Conservation (phyloP, 1,139 yeast species). For the Yamadazyma taylorii region DNA sequence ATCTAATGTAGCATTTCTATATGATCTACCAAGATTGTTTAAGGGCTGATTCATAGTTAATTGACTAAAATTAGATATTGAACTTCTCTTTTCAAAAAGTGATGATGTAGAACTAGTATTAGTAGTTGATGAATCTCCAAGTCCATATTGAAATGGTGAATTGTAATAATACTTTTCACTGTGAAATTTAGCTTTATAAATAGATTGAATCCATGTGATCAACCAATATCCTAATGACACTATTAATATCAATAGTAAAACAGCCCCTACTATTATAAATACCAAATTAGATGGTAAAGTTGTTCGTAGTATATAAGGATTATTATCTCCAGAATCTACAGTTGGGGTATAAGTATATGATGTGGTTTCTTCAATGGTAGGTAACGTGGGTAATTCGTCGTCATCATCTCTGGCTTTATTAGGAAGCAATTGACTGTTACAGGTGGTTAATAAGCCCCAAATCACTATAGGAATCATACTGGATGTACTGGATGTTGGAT, state of each 20-base stretch:
- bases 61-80: constrained; percentile 14
- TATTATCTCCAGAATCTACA: constrained; percentile 12
- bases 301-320: constrained; percentile 35
- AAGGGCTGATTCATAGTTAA: constrained; percentile 15
- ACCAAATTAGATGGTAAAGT: constrained; percentile 36
- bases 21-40: constrained; percentile 22
- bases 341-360: constrained; percentile 11
- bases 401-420: constrained; percentile 6
- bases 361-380: constrained; percentile 6
- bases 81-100: constrained; percentile 14
- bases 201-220: constrained; percentile 23
- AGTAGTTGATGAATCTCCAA: constrained; percentile 4
- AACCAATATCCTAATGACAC: constrained; percentile 24
- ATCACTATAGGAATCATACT: background rate
- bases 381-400: constrained; percentile 11
- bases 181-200: constrained; percentile 36
- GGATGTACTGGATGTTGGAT: too few species aligned
- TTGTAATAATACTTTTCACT: constrained; percentile 32
- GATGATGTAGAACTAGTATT: constrained; percentile 28
- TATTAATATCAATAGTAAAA: constrained; percentile 28
- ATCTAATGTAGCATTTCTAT: constrained; percentile 19
- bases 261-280: constrained; percentile 44
- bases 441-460: background rate
- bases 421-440: constrained; percentile 1
- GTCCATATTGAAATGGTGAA: constrained; percentile 11